Base-by-base conservation (phyloP, 306 rosid genomes). In the cucumber (Cucumis sativus) region DNA sequence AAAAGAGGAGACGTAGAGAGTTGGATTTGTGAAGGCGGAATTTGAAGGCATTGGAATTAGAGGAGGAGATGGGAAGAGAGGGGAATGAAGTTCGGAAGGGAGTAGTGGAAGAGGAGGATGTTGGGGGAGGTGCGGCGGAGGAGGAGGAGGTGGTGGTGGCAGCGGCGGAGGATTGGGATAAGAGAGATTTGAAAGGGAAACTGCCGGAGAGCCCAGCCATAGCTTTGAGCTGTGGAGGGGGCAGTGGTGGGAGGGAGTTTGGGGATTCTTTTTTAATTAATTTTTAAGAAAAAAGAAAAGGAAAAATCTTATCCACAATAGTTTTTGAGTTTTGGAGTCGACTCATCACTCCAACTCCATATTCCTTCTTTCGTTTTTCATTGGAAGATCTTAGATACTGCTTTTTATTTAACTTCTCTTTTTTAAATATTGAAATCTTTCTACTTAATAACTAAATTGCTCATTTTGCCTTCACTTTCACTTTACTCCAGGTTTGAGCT, bases 141-240 rank as follows among this genome's bases (percentile, higher is more conserved):
- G 74, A 0, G 75, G 75, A 0, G 13, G 75, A 0, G 74, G 74
- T 2, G 74, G 74, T 2, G 35, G 74, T 23, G 55, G 74, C 5
- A 33, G 74, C 7, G 74, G 74, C 55, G 74, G 54, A 10, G 33
- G 55, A 40, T 23, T 70, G 87, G 18, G 59, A 82, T 1, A 77
- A 79, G 63, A 84, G 70, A 73, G 84, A 79, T 33, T 84, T 85
- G 78, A 84, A 85, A 65, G 97, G 76, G 75, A 85, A 82, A 74
- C 83, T 80, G 88, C 85, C 81, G 80, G 89, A 72, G 75, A 92
- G 83, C 80, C 91, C 96, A 81, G 97, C 92, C 99, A 95, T 95
- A 83, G 83, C 69, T 47, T 67, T 10, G 20, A 12, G 80, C 33
- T 52, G 65, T 60, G 56, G 78, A 51, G 41, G 73, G 52, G 33